Evolutionary conservation across 148 eudicot species (phyloP), one percentile per base, ranked within the genome.

Genomic region (Nyssa sinensis): DNA sequence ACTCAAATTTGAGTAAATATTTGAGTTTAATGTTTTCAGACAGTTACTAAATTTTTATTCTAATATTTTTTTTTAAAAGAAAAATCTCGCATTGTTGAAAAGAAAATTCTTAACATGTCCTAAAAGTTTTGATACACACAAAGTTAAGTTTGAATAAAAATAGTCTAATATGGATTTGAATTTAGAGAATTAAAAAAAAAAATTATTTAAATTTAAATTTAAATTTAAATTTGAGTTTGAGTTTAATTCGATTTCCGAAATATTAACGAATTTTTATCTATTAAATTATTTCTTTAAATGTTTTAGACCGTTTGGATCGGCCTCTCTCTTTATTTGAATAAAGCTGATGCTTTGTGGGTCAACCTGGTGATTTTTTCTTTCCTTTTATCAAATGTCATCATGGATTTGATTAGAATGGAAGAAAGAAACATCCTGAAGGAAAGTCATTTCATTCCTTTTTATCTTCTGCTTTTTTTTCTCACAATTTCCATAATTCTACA

Each of bases 401-500:
- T 58, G 27, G 33, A 34, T 63, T 62, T 69, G 74, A 74, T 60
- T 62, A 66, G 67, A 74, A 37, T 71, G 37, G 67, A 68, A 37
- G 34, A n/a, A 49, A 62, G 67, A 61, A 47, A 67, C 24, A 67
- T 73, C 23, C 58, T 70, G 60, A 33, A 60, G 61, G 59, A 35
- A 55, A 73, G 71, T 34, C 75, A 74, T 74, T 29, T 65, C 41
- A 4, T 49, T 49, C 19, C 61, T 64, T 67, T n/a, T 67, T 35
- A 70, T 30, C 82, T 81, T 84, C 76, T 76, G 65, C 79, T 80
- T 55, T 55, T 13, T 55, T n/a, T n/a, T n/a, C 59, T 55, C 59
- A 12, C 19, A 24, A 44, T 24, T 55, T 55, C 24, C 17, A 55
- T 55, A 17, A 55, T 55, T n/a, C 4, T 49, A 49, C 14, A 13